Conservation (phyloP, 2,329 filamentous ascomycete species). For the Fusarium pilosicola region DNA sequence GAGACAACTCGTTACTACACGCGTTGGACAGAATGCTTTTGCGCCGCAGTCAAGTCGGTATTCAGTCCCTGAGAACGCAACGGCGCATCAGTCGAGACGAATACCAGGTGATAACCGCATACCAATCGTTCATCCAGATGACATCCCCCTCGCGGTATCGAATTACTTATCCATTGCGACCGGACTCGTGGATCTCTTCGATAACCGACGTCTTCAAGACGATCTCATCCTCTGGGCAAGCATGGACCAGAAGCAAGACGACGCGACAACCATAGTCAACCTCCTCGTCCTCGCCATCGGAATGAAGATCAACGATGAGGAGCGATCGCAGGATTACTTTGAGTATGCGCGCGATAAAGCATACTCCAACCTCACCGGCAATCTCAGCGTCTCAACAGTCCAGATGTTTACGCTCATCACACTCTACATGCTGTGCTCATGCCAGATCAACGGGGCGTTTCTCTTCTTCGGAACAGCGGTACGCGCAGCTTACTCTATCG, state of each 20-base stretch:
- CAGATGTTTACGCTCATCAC: conserved; percentile 62
- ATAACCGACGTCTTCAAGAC: conserved; percentile 51
- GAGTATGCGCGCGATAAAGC: conserved; percentile 60
- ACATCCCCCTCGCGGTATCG: conserved; percentile 46
- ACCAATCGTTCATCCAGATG: conserved; percentile 43
- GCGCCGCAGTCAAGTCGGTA: conserved; percentile 61
- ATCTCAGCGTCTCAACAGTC: conserved; percentile 60
- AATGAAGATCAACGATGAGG: conserved; percentile 54
- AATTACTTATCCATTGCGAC: conserved; percentile 55
- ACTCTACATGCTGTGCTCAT: conserved; percentile 64
- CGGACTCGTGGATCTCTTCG: conserved; percentile 61
- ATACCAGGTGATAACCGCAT: conserved; percentile 29
- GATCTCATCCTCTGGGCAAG: conserved; percentile 57
- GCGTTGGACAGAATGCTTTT: conserved; percentile 61
- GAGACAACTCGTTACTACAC: conserved; percentile 60
- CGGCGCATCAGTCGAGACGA: conserved; percentile 38
- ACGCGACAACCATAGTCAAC: conserved; percentile 56
- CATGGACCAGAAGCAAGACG: conserved; percentile 46
- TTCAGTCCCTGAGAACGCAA: conserved; percentile 60
- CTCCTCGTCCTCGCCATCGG: conserved; percentile 64
- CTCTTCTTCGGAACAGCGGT: conserved; percentile 65
- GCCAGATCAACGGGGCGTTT: conserved; percentile 65
- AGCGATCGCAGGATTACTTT: conserved; percentile 57
- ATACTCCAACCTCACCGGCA: conserved; percentile 56
- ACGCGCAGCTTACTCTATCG: conserved; percentile 63